Evolutionary conservation across 257 asterid species (phyloP), one percentile per base, ranked within the genome.

Genomic region (Oldenlandia corymbosa): DNA sequence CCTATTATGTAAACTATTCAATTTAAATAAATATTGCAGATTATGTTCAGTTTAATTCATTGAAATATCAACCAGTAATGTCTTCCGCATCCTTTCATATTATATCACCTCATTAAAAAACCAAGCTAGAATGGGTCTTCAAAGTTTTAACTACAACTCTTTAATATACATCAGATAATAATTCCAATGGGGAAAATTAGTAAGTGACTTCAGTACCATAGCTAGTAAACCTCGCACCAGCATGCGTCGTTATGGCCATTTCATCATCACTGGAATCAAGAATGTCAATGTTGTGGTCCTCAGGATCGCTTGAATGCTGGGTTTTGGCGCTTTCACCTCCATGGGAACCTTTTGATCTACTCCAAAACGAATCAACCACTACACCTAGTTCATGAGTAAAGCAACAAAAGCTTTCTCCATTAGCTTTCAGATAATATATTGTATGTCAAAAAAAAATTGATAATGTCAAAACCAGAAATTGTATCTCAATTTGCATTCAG

Each of bases 321-420:
- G 24, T 55, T 52, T 67, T 68, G 0, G 2, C 1, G 52, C 52
- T 42, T 9, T 43, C 71, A 16, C 27, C 55, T 16, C 41, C 46
- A 5, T 5, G 10, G 6, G 47, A 55, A 28, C 58, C 31, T 1
- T 28, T 24, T 32, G 60, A 34, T 31, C 34, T 47, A 5, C 54
- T 75, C 82, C 75, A 68, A 12, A 64, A 78, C 10, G 75, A 48
- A 71, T 77, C 78, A 26, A 76, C 68, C 45, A 47, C 41, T 21
- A 70, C 68, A 65, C 74, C 81, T 80, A 24, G 43, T 45, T 23
- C 21, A 31, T 45, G 17, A 37, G 34, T 27, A 42, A 39, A 55
- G 4, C 9, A 8, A 28, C 20, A 28, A 26, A 13, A 23, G 50
- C 13, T 17, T 16, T 43, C 66, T 55, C 24, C 4, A 45, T 0